Percentiles rank a stretch among this genome's conserved stretches.
Conservation (phyloP, 768 basidiomycete genomes). For the Rhizopogon roseolus region DNA sequence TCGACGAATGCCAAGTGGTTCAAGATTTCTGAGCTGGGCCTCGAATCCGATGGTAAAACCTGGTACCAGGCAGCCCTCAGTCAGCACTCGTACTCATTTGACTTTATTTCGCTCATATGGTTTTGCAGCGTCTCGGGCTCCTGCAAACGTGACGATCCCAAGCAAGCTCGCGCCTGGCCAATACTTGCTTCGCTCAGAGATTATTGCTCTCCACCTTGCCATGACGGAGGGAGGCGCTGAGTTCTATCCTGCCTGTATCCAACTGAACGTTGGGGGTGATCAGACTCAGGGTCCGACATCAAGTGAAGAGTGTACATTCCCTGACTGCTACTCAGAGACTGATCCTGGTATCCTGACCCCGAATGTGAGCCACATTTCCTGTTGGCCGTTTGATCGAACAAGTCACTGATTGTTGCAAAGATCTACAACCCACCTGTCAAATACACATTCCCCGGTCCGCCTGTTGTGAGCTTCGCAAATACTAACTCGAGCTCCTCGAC, state of each 20-base stretch:
- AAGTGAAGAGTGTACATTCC: constrained; percentile 48
- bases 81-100: constrained; percentile 24
- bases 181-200: constrained; percentile 75
- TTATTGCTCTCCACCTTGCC: constrained; percentile 74
- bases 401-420: constrained; percentile 6
- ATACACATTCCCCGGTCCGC: constrained; percentile 54
- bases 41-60: constrained; percentile 24
- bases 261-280: constrained; percentile 24
- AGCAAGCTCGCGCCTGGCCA: constrained; percentile 54
- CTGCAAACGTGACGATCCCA: constrained; percentile 42
- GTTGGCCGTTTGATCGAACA: background rate
- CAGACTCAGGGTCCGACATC: constrained; percentile 15
- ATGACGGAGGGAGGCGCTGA: constrained; percentile 47
- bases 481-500: constrained; percentile 6
- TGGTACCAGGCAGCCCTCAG: constrained; percentile 52
- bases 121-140: constrained; percentile 19
- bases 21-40: constrained; percentile 57
- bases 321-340: constrained; percentile 64
- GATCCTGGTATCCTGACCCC: constrained; percentile 67
- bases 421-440: constrained; percentile 25
- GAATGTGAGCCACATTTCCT: constrained; percentile 24
- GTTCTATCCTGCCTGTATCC: constrained; percentile 27
- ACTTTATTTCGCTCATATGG: background rate
- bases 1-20: constrained; percentile 61
- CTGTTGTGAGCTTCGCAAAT: constrained; percentile 38